phyloP scores from a whole-genome alignment of 169 alveolate species.

The Plasmodium reichenowi region DNA sequence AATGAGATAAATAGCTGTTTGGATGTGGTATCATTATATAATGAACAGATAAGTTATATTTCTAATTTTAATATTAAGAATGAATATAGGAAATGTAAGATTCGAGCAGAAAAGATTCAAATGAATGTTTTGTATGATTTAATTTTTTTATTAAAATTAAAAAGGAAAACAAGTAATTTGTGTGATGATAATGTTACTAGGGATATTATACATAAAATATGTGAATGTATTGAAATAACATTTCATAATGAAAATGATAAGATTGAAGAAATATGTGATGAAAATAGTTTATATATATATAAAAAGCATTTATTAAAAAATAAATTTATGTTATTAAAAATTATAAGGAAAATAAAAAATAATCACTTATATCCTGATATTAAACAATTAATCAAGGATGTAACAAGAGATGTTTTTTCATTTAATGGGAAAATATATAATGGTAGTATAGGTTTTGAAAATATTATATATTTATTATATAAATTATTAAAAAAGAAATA shows the following conservation, averaged over 20 bases:
- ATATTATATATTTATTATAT: slow-evolving; percentile 16
- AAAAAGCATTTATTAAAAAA: slow-evolving; percentile 62
- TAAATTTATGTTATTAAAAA: slow-evolving; percentile 63
- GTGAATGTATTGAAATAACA: slow-evolving; percentile 22
- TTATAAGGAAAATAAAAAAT: slow-evolving; percentile 39
- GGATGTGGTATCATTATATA: background rate
- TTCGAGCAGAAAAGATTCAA: slow-evolving; percentile 45
- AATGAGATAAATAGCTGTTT: background rate
- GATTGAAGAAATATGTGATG: slow-evolving; percentile 34
- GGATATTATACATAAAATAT: slow-evolving; percentile 16
- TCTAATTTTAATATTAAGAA: slow-evolving; percentile 67
- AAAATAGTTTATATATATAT: slow-evolving; percentile 20
- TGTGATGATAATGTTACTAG: background rate
- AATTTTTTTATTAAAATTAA: slow-evolving; percentile 54
- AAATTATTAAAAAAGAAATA: slow-evolving; percentile 40
- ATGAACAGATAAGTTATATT: slow-evolving; percentile 13
- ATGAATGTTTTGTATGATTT: slow-evolving; percentile 21
- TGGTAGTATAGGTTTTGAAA: slow-evolving; percentile 64
- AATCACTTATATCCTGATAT: slow-evolving; percentile 53
- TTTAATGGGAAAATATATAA: slow-evolving; percentile 48
- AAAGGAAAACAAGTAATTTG: background rate
- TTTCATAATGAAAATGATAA: slow-evolving; percentile 47
- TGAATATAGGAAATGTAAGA: slow-evolving; percentile 36
- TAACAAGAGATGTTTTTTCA: slow-evolving; percentile 65
- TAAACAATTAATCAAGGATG: slow-evolving; percentile 64